Evolutionary conservation across 2,329 filamentous ascomycete species (phyloP).

Genomic region (Helicocarpus griseus): DNA sequence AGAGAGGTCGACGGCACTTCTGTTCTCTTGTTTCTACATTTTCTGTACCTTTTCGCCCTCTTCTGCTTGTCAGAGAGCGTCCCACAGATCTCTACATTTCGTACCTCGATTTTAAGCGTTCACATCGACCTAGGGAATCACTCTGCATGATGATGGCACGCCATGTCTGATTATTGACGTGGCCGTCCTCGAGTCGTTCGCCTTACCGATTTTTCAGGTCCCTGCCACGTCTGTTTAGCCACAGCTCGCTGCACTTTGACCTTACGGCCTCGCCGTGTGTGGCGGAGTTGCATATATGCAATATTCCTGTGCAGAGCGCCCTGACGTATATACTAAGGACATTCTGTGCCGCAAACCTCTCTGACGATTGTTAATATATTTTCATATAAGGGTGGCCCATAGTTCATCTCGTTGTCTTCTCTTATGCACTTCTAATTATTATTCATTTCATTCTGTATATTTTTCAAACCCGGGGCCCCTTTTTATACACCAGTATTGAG

Average conservation of each 20-base stretch:
- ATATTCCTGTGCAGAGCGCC: slow-evolving; percentile 1
- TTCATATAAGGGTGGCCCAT: not conserved
- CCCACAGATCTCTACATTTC: not conserved
- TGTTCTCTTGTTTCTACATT: not conserved
- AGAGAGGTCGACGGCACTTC: slow-evolving; percentile 1
- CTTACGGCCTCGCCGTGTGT: slow-evolving; percentile 5
- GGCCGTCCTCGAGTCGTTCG: slow-evolving; percentile 13
- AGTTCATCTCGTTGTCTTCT: not conserved
- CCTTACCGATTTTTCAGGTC: not conserved
- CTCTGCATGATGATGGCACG: slow-evolving; percentile 2
- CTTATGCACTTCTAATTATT: no score
- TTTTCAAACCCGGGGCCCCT: no score
- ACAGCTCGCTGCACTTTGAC: slow-evolving; percentile 2
- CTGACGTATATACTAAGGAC: not conserved
- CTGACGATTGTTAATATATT: not conserved
- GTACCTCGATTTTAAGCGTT: not conserved
- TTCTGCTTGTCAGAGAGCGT: not conserved
- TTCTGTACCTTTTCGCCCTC: not conserved
- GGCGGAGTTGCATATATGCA: slow-evolving; percentile 11
- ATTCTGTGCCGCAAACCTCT: not conserved
- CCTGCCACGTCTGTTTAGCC: slow-evolving; percentile 5
- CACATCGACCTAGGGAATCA: not conserved
- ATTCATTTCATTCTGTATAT: no score
- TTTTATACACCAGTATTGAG: no score
- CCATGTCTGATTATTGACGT: slow-evolving; percentile 20